Evolutionary conservation across 176 grass and related monocot species (phyloP), one percentile per base, ranked within the genome.

Genomic region (Musa beccarii): DNA sequence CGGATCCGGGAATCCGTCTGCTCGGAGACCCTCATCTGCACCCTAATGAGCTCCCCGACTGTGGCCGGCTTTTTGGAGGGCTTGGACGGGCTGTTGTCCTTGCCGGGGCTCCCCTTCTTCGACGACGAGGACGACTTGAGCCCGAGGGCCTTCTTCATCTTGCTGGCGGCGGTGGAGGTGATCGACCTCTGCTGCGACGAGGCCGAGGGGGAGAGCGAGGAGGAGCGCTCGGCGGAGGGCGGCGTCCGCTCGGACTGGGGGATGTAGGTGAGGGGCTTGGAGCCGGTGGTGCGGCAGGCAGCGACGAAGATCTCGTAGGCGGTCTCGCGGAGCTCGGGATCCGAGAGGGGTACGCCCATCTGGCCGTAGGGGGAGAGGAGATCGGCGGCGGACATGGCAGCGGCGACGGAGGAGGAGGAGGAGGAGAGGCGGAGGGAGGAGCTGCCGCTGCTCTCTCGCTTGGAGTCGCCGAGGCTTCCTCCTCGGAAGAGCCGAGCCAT

Each of bases 71-170:
- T 84, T 51, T 82, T 85, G 10, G 78, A 71, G 7, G 80, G 8
- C 16, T 64, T 72, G 53, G 74, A 24, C 9, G 24, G 73, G 34
- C 28, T 49, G 6, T 75, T 79, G 24, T 79, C 79, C 66, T 86
- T 87, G 43, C 78, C 84, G 23, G 83, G 83, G 79, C 87, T 89
- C 23, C 17, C 72, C 80, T 87, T 89, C 84, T 89, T 92, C 74
- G 23, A 14, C 8, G 89, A 85, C 1, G 84, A 43, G 34, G 34
- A 87, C 63, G 94, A 93, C 80, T 86, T 92, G 57, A 98, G 82
- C 17, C 90, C 94, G 49, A 98, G 90, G 28, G 94, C 94, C 90
- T 85, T 93, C 86, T 98, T 98, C 85, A 98, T 87, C 90, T 98
- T 98, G 82, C 94, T 98, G 52, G 94, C 90, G 24, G 94, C 90